Conservation (phyloP, 2,329 filamentous ascomycete species). For the Volutella citrinella region DNA sequence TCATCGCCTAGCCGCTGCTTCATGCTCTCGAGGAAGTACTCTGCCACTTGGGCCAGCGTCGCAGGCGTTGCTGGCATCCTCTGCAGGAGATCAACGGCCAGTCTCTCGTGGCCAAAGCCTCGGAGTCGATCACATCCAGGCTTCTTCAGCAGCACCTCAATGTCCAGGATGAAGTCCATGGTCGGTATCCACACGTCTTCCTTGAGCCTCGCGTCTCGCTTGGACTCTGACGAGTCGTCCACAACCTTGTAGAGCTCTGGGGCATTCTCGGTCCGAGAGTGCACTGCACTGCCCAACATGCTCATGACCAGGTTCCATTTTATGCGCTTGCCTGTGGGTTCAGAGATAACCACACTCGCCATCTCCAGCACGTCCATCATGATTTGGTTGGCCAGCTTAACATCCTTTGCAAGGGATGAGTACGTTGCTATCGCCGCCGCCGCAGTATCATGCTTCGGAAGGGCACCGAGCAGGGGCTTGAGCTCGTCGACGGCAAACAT, state of each 20-base stretch:
- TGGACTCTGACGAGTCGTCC: conserved; percentile 1
- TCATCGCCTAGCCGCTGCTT: conserved; percentile 10
- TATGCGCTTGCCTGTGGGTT: conserved; percentile 11
- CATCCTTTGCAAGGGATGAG: background rate
- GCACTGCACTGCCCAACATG: conserved; percentile 3
- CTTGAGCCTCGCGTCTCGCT: conserved; percentile 2
- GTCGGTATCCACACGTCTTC: conserved; percentile 30
- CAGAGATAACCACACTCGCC: conserved; percentile 5
- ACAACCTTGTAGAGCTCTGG: conserved; percentile 5
- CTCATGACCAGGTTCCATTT: conserved; percentile 9
- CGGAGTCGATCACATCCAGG: conserved; percentile 6
- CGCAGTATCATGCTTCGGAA: conserved; percentile 10
- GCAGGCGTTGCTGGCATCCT: conserved; percentile 2
- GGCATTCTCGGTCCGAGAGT: conserved; percentile 7
- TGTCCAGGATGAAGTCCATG: conserved; percentile 22
- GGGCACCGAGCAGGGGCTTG: conserved; percentile 12
- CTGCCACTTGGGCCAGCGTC: conserved; percentile 16
- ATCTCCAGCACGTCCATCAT: conserved; percentile 16
- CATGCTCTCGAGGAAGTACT: conserved; percentile 17
- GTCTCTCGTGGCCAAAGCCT: background rate
- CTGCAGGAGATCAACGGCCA: conserved; percentile 13
- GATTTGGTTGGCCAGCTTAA: conserved; percentile 12
- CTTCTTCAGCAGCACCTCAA: conserved; percentile 15
- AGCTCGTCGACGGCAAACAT: conserved; percentile 16
- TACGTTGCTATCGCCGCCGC: conserved; percentile 5